These are phyloP conservation scores for Hyaloscypha bicolor DNA, from an alignment of 495 filamentous ascomycete genomes.

Conservation along the genomic window DNA sequence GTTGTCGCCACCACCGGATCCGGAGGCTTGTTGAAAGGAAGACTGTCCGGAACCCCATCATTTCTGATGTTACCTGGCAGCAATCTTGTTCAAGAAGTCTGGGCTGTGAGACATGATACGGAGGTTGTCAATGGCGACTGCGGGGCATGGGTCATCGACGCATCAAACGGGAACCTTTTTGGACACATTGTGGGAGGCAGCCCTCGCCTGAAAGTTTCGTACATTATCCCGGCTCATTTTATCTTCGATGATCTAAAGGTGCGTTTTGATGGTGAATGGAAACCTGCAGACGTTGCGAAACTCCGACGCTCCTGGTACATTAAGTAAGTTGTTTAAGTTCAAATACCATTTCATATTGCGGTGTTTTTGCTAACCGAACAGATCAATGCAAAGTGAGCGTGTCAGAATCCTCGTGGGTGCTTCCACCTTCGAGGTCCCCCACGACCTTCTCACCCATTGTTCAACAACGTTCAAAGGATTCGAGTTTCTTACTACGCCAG, in stretches of 20 bases:
- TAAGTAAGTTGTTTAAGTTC: too few species aligned
- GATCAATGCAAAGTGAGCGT: not conserved
- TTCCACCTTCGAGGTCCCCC: not conserved
- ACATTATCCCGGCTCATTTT: slow-evolving; percentile 21
- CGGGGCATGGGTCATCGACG: slow-evolving; percentile 34
- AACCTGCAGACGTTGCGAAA: not conserved
- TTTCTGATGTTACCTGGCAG: slow-evolving; percentile 6
- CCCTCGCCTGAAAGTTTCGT: slow-evolving; percentile 23
- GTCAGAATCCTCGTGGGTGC: not conserved
- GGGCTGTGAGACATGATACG: not conserved
- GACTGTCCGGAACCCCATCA: slow-evolving; percentile 11
- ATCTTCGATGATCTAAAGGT: slow-evolving; percentile 4
- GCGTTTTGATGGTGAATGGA: not conserved
- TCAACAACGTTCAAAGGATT: not conserved
- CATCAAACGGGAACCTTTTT: slow-evolving; percentile 27
- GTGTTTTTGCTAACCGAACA: not conserved
- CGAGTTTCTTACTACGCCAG: too few species aligned
- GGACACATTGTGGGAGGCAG: slow-evolving; percentile 33
- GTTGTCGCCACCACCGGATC: slow-evolving; percentile 4
- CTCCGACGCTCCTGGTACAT: not conserved
- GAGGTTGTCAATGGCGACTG: slow-evolving; percentile 25
- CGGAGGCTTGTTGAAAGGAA: not conserved
- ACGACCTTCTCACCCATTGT: not conserved
- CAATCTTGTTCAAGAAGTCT: slow-evolving; percentile 1
- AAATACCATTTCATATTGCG: too few species aligned